phyloP scores from a whole-genome alignment of 768 basidiomycete species.

The Boletus insuetus region DNA sequence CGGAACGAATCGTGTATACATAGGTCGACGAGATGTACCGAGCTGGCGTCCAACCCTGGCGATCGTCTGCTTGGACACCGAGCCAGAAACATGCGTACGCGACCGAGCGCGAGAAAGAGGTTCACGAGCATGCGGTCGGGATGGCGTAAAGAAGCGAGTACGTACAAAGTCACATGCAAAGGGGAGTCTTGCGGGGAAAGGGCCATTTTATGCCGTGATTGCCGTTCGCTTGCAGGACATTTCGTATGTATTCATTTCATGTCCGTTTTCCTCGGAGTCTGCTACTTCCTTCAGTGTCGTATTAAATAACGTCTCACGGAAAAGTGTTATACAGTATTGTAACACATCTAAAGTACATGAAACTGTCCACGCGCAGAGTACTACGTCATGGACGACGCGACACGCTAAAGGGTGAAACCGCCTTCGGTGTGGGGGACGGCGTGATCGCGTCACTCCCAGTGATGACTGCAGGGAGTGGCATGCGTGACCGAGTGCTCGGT shows the following conservation, averaged over 20 bases:
- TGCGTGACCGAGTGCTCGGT: constrained; percentile 39
- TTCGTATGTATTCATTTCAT: too few relatives aligned
- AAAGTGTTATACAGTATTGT: background rate
- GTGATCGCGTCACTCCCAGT: constrained; percentile 46
- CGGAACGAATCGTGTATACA: too few relatives aligned
- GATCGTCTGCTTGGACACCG: constrained; percentile 56
- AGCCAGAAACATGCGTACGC: constrained; percentile 31
- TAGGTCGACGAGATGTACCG: constrained; percentile 75
- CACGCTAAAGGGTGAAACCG: constrained; percentile 10
- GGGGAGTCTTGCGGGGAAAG: too few relatives aligned
- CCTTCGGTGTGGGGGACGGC: constrained; percentile 40
- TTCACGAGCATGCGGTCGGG: background rate
- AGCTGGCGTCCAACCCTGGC: constrained; percentile 61
- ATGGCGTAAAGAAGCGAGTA: background rate
- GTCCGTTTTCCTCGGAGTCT: too few relatives aligned
- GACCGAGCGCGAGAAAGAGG: background rate
- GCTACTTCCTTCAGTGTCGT: too few relatives aligned
- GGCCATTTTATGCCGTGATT: too few relatives aligned
- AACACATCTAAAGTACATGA: background rate
- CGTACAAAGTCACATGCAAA: background rate
- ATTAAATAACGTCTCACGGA: background rate
- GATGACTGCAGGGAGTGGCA: constrained; percentile 37
- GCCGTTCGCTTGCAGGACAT: too few relatives aligned
- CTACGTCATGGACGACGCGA: constrained; percentile 9
- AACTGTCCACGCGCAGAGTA: background rate